A percentile compares a stretch with the other conserved stretches of the same genome.
These are phyloP conservation scores for Saccharomyces uvarum DNA, from an alignment of 1,139 yeast genomes.

Conservation along the genomic window DNA sequence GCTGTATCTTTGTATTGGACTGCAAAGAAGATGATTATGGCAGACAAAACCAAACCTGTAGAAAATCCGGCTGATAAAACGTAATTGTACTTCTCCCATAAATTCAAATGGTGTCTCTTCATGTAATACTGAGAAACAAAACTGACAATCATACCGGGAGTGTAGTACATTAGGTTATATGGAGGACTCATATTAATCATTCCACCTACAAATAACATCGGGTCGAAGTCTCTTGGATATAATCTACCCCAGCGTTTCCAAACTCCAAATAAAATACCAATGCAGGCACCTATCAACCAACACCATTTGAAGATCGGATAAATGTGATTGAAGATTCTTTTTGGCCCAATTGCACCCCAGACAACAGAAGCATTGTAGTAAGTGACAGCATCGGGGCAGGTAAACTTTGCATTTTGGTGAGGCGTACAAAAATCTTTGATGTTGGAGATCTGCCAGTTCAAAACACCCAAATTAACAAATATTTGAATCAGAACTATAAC, in stretches of 20 bases:
- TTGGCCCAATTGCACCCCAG: conserved; percentile 66
- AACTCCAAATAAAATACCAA: conserved; percentile 39
- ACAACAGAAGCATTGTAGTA: conserved; percentile 48
- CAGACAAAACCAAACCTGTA: conserved; percentile 55
- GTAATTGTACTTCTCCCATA: conserved; percentile 65
- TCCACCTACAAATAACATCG: conserved; percentile 44
- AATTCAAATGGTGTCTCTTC: conserved; percentile 41
- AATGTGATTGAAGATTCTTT: conserved; percentile 43
- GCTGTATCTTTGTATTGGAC: conserved; percentile 40
- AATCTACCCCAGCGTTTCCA: conserved; percentile 35
- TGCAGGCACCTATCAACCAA: conserved; percentile 46
- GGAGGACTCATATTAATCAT: conserved; percentile 43
- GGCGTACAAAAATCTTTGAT: conserved; percentile 43
- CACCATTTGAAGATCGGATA: conserved; percentile 45
- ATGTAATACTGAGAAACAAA: conserved; percentile 47
- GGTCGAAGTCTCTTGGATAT: conserved; percentile 37
- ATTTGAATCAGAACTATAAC: conserved; percentile 39
- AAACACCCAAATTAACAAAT: conserved; percentile 46
- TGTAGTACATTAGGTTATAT: conserved; percentile 47
- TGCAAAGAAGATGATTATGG: conserved; percentile 48
- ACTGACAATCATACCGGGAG: conserved; percentile 45
- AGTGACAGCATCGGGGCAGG: conserved; percentile 41
- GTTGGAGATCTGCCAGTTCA: conserved; percentile 45
- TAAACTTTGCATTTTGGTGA: conserved; percentile 37
- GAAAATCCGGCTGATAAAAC: conserved; percentile 49